Evolutionary conservation across 176 grass and related monocot species (phyloP), one percentile per base, ranked within the genome.

Genomic region (Zizania latifolia): DNA sequence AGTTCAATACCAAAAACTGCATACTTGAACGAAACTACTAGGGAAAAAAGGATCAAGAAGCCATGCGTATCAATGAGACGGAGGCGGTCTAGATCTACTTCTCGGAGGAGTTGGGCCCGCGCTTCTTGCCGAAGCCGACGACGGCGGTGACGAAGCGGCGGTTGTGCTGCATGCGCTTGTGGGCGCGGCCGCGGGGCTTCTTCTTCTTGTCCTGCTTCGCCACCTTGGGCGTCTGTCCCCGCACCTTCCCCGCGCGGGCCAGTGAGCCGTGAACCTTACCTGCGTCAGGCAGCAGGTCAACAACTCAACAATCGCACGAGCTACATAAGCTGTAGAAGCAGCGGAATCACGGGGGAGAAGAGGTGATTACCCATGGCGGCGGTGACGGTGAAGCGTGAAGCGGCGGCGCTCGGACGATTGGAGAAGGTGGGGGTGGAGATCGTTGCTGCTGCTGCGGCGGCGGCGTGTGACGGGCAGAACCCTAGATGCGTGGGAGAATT

Each of bases 201-300:
- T 91, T 94, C 82, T 91, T 91, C 85, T 90, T 94, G 74, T 95
- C 92, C 64, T 95, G 92, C 83, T 95, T 95, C 72, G 88, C 92
- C 55, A 95, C 89, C 83, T 95, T 95, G 14, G 92, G 92, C 13
- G 92, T 96, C 77, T 96, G 92, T 6, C 92, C 92, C 36, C 92
- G 31, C 37, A 96, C 92, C 86, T 96, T 96, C 46, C 92, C 92
- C 5, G 92, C 92, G 11, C 89, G 92, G 12, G 92, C 92, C 56
- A 96, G 54, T 24, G 89, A 96, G 12, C 92, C 92, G 77, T 96
- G 92, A 8, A 96, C 92, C 92, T 96, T 96, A 55, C 89, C 92
- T 95, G 86, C 72, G 70, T 44, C 8, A 7, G 21, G 38, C 58
- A 2, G 12, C 29, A 21, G 24, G 5, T 32, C 9, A 41, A 14